Evolutionary conservation across 176 grass and related monocot genomes (phyloP).

Genomic region (Carex littledalei): DNA sequence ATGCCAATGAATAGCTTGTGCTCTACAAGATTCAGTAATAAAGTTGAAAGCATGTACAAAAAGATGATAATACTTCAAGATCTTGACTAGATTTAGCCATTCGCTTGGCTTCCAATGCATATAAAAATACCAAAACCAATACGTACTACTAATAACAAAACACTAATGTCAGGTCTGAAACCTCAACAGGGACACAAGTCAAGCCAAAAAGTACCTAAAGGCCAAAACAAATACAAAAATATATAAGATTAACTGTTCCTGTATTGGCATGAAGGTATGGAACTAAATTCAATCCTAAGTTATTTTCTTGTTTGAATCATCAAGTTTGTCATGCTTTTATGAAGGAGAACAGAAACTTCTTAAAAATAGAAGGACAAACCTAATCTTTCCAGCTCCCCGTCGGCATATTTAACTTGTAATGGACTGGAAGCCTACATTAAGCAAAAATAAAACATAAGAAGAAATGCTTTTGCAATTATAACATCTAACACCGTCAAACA

Average conservation of each 20-base stretch:
- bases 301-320: not conserved
- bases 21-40: conserved; percentile 34
- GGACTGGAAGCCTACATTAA: conserved; percentile 81
- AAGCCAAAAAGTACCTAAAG: not conserved
- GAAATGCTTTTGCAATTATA: not conserved
- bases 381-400: conserved; percentile 97
- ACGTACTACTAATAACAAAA: not conserved
- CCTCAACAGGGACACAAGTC: not conserved
- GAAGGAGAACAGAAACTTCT: conserved; percentile 4
- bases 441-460: conserved; percentile 3
- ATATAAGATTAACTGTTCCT: not conserved
- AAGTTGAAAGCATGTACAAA: not conserved
- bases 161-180: not conserved
- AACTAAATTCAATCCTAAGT: not conserved
- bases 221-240: not conserved
- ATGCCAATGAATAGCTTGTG: conserved; percentile 98
- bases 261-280: not conserved
- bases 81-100: not conserved
- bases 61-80: not conserved
- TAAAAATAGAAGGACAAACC: conserved; percentile 40
- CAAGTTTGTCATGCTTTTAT: not conserved
- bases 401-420: conserved; percentile 99
- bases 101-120: not conserved
- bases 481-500: not conserved
- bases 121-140: not conserved